A percentile compares a stretch with the other conserved stretches of the same genome.
These are phyloP conservation scores for Massariosphaeria phaeospora DNA, from an alignment of 495 filamentous ascomycete species.

Conservation along the genomic window DNA sequence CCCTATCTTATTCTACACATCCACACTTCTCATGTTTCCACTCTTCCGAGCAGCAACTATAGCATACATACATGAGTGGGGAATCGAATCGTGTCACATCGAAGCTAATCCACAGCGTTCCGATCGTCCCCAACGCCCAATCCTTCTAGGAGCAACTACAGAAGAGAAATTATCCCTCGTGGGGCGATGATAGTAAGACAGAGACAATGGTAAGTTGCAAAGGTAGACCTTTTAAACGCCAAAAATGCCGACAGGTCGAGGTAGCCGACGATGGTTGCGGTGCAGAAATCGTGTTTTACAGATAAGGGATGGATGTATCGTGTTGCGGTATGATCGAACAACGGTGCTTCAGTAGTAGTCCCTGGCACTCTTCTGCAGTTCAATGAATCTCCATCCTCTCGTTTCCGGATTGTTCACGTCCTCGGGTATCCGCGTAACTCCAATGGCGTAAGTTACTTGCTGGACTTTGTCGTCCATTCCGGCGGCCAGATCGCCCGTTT, in stretches of 20 bases:
- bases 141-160: neutral
- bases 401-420: conserved; percentile 97
- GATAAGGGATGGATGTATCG: too few species aligned
- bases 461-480: conserved; percentile 99
- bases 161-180: neutral
- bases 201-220: neutral
- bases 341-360: conserved; percentile 69
- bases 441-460: conserved; percentile 95
- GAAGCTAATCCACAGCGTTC: neutral
- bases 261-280: neutral
- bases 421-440: conserved; percentile 84
- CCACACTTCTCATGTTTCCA: too few species aligned
- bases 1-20: too few species aligned
- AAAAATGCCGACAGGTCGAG: conserved; percentile 8
- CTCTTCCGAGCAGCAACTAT: conserved; percentile 2
- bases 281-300: conserved; percentile 9
- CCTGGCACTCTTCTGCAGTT: conserved; percentile 95
- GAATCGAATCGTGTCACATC: conserved; percentile 12
- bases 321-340: too few species aligned
- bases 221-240: conserved; percentile 16
- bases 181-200: conserved; percentile 16
- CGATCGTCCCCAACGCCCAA: neutral
- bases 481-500: conserved; percentile 83
- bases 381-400: conserved; percentile 91
- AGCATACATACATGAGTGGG: conserved; percentile 31